phyloP scores from a whole-genome alignment of 2,329 filamentous ascomycete genomes.

The Claviceps sp. region DNA sequence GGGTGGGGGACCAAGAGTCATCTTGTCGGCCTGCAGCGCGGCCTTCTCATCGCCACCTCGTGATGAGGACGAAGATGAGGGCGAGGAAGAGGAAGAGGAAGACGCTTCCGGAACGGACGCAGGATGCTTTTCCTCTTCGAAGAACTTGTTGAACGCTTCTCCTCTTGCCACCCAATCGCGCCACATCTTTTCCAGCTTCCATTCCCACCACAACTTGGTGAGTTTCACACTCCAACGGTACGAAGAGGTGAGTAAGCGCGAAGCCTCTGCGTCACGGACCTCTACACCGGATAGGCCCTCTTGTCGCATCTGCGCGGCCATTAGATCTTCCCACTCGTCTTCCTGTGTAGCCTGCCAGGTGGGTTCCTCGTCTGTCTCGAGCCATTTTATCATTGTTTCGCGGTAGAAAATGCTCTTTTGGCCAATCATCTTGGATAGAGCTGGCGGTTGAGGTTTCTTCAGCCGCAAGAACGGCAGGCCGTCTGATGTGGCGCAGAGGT shows the following conservation, averaged over 20 bases:
- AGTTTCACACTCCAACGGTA: slow-evolving; percentile 20
- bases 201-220: slow-evolving; percentile 17
- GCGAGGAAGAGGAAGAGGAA: too few species aligned
- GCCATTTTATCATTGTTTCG: slow-evolving; percentile 22
- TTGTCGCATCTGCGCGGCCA: slow-evolving; percentile 15
- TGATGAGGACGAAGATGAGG: too few species aligned
- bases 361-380: slow-evolving; percentile 26
- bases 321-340: slow-evolving; percentile 34
- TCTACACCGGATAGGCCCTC: slow-evolving; percentile 1
- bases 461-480: slow-evolving; percentile 52
- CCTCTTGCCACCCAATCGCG: slow-evolving; percentile 28
- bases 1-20: background rate
- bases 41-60: background rate
- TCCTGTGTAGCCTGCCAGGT: slow-evolving; percentile 21
- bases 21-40: background rate
- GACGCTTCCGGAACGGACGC: background rate
- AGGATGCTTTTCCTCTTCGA: slow-evolving; percentile 24
- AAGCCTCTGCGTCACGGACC: background rate
- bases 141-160: slow-evolving; percentile 25
- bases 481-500: slow-evolving; percentile 36
- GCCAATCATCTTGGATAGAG: slow-evolving; percentile 44
- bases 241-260: slow-evolving; percentile 7
- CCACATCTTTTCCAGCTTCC: slow-evolving; percentile 18
- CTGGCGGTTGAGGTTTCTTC: slow-evolving; percentile 48
- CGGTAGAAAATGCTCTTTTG: slow-evolving; percentile 34